Evolutionary conservation across 768 basidiomycete genomes (phyloP), one percentile per base, ranked within the genome.

Genomic region (Boletus eberwhitei): DNA sequence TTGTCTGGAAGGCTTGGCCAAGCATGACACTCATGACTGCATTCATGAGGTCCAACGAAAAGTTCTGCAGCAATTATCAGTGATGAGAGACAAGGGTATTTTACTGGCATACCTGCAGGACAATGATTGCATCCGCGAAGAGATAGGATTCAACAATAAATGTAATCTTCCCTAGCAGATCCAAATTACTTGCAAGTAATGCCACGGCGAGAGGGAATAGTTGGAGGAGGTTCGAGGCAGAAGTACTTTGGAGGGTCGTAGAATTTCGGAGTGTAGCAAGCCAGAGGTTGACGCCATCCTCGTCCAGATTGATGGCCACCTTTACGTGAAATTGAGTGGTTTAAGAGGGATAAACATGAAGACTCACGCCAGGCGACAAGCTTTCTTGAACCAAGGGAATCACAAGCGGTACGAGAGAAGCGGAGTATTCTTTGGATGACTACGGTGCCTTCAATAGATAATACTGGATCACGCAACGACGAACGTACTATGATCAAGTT

Each of bases 251-350:
- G 8, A 91, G 66, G 1, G 77, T 73, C 2, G 77, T 67, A 1
- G 87, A 79, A 63, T 90, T 89, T 45, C 85, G 78, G 36, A 94
- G 72, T 1, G 88, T 81, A 32, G 80, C 75, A 22, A 79, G 74
- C 93, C 93, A 95, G 12, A 96, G 79, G 39, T 75, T 76, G 44
- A 93, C 67, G 0, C 82, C 88, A 67, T 95, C 93, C 56, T 84
- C 83, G 60, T 95, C 92, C 22, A 96, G 77, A 57, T 87, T 79
- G 35, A 79, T 71, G n/a, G 79, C 76, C 31, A 76, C 77, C 90
- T 92, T 48, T 59, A 59, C 49, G n/a, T 38, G 34, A n/a, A 12
- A 34, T 55, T 55, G 36, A 61, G 48, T 8, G 6, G 31, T 26
- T 37, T 24, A 32, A 40, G 40, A 38, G 21, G n/a, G 22, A 35